Evolutionary conservation across 2,329 filamentous ascomycete species (phyloP), one percentile per base, ranked within the genome.

Genomic region (Alternaria metachromatica): DNA sequence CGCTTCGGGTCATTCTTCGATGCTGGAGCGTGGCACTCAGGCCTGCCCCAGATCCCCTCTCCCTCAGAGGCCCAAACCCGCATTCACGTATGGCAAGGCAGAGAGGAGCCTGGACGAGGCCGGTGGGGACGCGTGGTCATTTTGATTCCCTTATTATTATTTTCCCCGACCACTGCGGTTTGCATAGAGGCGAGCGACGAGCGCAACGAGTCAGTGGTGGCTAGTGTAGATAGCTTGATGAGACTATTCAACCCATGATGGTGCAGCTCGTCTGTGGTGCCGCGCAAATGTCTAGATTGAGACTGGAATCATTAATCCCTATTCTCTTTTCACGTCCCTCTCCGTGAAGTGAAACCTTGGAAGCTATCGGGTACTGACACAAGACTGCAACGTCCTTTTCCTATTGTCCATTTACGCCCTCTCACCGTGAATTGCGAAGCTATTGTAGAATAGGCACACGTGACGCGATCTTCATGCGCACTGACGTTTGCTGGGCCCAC

Each of bases 141-240:
- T 65, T 56, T 64, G 65, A 69, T 68, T 67, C 60, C 63, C 60
- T 72, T 61, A 64, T 51, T 62, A 45, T 62, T 68, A 44, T 33
- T 23, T 62, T 58, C 21, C 63, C 55, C 60, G 23, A 55, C 62
- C 57, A 60, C 56, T 49, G 58, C 54, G 58, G 54, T 46, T 33
- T 57, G 58, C 45, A 48, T 37, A 43, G 60, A 53, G 59, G 25
- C 41, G 33, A 58, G 37, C 37, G 37, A 41, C 37, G 15, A 41
- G 37, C 37, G 15, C 37, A 41, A 62, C 33, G 53, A 41, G 28
- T 58, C 44, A 49, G 64, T 48, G 58, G 56, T 58, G 55, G 58
- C 51, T 41, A 55, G 15, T 44, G 60, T 62, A 62, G 60, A 62
- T 55, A 62, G 33, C 58, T 43, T 48, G 49, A 45, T 44, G 55